Base-by-base conservation (phyloP, 139 green algal species). In the Tetraselmis chui region DNA sequence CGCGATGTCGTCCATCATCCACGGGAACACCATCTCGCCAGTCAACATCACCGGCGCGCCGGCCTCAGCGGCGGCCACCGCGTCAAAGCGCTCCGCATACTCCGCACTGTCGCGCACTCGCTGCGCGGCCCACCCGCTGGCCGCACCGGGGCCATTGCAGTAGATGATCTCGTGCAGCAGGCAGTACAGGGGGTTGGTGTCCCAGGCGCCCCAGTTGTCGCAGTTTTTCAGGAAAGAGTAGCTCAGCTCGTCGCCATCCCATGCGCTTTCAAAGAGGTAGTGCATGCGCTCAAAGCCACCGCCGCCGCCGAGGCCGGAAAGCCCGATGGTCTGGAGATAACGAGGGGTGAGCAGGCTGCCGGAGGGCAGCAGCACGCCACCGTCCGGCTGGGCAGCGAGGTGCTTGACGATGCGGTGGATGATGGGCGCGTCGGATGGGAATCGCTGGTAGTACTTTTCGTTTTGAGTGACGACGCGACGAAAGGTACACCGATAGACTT, bases 131-230 rank as follows among this genome's bases (percentile, higher is more conserved):
- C 93, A 97, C 80, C 82, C 79, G 28, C 85, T 89, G 2, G 90
- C 85, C 2, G 59, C 84, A 5, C 45, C 45, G 45, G 45, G 45
- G 2, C 88, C 89, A 76, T 98, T 91, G 87, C 92, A 97, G 90
- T 99, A 99, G 86, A 98, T 98, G 23, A 91, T n/a, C 86, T 99
- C 96, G 80, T 99, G 96, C 82, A 99, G 88, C 11, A 98, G 80
- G 1, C 92, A 93, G 81, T 98, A 99, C 67, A 99, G 82, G 0
- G 94, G 94, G 88, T 98, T 98, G 81, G 91, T 95, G 83, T 96
- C 94, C 90, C 94, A 98, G 2, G 84, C 24, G 80, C 95, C 88
- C 86, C 86, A 92, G 0, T 84, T 75, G 75, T 97, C 31, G 2
- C 32, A 30, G 32, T 90, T 88, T 86, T 94, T 95, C 30, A 92